These are phyloP conservation scores for Sporothrix luriei DNA, from an alignment of 2,329 filamentous ascomycete species.

Conservation along the genomic window DNA sequence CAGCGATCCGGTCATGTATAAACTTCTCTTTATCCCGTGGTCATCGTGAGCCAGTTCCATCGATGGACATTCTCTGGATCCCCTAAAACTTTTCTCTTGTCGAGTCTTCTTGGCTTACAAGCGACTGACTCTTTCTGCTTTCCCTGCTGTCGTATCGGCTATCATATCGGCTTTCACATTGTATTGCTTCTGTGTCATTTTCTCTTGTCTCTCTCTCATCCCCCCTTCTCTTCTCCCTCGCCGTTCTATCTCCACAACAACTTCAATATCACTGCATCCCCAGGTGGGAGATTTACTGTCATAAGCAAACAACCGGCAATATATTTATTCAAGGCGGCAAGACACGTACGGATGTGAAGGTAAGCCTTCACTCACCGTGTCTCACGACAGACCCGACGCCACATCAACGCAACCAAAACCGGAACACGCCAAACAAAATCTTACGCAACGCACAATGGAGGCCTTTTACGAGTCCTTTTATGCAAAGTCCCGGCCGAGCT, in stretches of 20 bases:
- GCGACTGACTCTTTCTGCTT: neutral
- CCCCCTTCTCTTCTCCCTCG: neutral
- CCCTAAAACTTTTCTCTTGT: neutral
- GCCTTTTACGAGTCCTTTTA: conserved; percentile 1
- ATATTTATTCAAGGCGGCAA: neutral
- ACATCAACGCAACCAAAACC: neutral
- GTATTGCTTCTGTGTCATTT: neutral
- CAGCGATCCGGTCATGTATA: conserved; percentile 27
- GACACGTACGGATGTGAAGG: neutral
- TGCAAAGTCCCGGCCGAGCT: neutral
- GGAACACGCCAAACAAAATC: neutral
- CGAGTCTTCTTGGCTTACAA: neutral
- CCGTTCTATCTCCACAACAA: neutral
- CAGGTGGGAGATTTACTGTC: neutral
- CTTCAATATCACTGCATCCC: neutral
- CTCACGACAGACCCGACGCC: conserved; percentile 16
- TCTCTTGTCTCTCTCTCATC: neutral
- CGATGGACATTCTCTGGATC: conserved; percentile 1
- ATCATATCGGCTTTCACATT: too few species aligned
- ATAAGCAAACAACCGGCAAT: neutral
- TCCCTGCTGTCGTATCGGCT: neutral
- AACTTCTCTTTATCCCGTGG: conserved; percentile 23
- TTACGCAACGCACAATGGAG: neutral
- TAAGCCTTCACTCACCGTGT: conserved; percentile 7
- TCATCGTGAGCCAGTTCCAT: conserved; percentile 26